A percentile compares a stretch with the other conserved stretches of the same genome.
Conservation (phyloP, 768 basidiomycete species). For the Lentinula sp. region DNA sequence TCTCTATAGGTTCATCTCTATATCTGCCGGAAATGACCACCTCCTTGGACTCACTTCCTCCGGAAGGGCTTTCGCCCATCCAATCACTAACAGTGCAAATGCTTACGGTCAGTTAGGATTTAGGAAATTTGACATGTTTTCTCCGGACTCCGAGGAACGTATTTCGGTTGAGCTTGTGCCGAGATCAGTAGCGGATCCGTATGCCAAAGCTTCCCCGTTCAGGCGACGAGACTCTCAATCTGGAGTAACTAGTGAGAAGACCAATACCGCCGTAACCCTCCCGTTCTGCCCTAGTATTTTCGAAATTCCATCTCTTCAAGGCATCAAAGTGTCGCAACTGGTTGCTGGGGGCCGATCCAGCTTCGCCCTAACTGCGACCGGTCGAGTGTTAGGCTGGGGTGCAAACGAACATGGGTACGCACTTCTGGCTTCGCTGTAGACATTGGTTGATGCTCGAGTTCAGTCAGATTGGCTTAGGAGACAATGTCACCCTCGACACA, state of each 20-base stretch:
- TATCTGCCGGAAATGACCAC: constrained; percentile 70
- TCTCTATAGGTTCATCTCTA: constrained; percentile 56
- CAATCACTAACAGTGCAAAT: constrained; percentile 72
- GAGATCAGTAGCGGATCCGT: constrained; percentile 47
- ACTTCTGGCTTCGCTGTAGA: neutral
- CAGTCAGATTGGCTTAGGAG: constrained; percentile 80
- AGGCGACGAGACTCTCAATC: constrained; percentile 26
- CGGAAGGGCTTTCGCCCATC: constrained; percentile 77
- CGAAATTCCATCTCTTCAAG: constrained; percentile 70
- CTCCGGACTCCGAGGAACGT: constrained; percentile 21
- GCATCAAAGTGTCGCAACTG: constrained; percentile 59
- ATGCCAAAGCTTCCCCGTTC: constrained; percentile 37
- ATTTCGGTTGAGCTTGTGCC: constrained; percentile 52
- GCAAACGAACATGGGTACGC: constrained; percentile 80
- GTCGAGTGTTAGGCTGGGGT: constrained; percentile 83
- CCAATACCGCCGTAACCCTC: constrained; percentile 34
- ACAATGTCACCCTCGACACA: constrained; percentile 51
- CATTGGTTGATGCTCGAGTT: neutral
- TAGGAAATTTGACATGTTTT: constrained; percentile 44
- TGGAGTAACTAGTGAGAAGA: constrained; percentile 21
- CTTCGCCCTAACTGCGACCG: constrained; percentile 60
- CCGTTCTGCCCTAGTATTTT: constrained; percentile 65
- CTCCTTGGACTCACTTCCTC: constrained; percentile 65
- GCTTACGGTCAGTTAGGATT: constrained; percentile 80
- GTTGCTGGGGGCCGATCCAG: constrained; percentile 70